Conservation (phyloP, 108 stramenopile species). For the Nitzschia sp. region DNA sequence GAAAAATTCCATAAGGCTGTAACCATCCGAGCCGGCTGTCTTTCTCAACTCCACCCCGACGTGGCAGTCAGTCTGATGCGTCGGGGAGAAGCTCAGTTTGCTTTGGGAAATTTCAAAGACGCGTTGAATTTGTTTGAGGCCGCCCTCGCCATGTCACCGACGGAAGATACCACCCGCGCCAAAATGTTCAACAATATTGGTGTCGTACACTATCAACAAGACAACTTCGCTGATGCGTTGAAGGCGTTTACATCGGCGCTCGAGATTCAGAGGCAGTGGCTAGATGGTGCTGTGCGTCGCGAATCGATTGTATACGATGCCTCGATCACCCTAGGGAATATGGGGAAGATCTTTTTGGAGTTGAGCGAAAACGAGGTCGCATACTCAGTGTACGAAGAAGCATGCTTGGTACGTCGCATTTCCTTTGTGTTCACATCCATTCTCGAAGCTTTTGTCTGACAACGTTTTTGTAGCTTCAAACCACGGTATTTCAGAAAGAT, state of each 20-base stretch:
- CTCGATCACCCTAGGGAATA: slow-evolving; percentile 48
- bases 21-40: slow-evolving; percentile 19
- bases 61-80: slow-evolving; percentile 47
- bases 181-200: slow-evolving; percentile 64
- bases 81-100: slow-evolving; percentile 43
- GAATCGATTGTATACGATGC: slow-evolving; percentile 58
- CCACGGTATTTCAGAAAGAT: slow-evolving; percentile 51
- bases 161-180: slow-evolving; percentile 29
- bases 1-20: slow-evolving; percentile 41
- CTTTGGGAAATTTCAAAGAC: slow-evolving; percentile 27
- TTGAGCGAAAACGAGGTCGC: slow-evolving; percentile 34
- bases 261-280: slow-evolving; percentile 52
- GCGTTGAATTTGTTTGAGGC: slow-evolving; percentile 33
- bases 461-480: slow-evolving; percentile 33
- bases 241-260: slow-evolving; percentile 44
- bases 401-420: slow-evolving; percentile 40
- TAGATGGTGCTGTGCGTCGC: slow-evolving; percentile 46
- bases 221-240: slow-evolving; percentile 36
- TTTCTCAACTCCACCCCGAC: slow-evolving; percentile 44
- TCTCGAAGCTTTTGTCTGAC: too few species aligned
- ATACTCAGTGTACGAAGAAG: slow-evolving; percentile 57
- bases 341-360: slow-evolving; percentile 52
- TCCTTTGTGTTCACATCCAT: neutral
- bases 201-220: slow-evolving; percentile 45
- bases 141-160: slow-evolving; percentile 28